A percentile compares a stretch with the other conserved stretches of the same genome.
phyloP scores from a whole-genome alignment of 352 stramenopile genomes.

The Aphanomyces astaci region DNA sequence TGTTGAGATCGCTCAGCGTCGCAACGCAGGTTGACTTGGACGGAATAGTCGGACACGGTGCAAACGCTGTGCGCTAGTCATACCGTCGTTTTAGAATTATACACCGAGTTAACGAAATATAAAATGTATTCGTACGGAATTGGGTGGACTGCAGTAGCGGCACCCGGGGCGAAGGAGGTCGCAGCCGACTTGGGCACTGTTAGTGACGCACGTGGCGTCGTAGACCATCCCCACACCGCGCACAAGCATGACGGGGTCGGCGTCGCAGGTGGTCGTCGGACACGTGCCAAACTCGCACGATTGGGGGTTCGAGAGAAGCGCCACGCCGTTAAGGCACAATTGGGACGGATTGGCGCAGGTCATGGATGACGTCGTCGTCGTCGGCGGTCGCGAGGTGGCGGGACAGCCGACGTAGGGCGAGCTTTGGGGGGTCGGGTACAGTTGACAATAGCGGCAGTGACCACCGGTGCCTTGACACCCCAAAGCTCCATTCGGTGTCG shows the following conservation, averaged over 20 bases:
- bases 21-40: neutral
- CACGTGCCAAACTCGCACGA: neutral
- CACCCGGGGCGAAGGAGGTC: neutral
- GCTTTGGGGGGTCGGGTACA: neutral
- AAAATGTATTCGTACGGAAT: neutral
- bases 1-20: slow-evolving; percentile 9
- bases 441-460: neutral
- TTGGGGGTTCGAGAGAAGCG: neutral
- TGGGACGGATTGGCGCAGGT: neutral
- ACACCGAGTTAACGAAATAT: too few relatives aligned
- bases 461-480: neutral
- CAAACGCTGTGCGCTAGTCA: slow-evolving; percentile 1
- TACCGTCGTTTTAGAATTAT: too few relatives aligned
- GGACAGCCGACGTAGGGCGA: neutral
- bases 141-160: slow-evolving; percentile 8
- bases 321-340: neutral
- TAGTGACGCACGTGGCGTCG: neutral
- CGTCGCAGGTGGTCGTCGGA: neutral
- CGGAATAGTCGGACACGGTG: neutral
- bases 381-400: neutral
- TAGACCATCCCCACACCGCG: slow-evolving; percentile 5
- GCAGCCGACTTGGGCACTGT: neutral
- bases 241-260: neutral
- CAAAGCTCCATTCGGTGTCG: neutral
- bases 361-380: neutral